Percentiles rank a stretch among this genome's conserved stretches.
Conservation (phyloP, 495 filamentous ascomycete species). For the Tuber magnatum region DNA sequence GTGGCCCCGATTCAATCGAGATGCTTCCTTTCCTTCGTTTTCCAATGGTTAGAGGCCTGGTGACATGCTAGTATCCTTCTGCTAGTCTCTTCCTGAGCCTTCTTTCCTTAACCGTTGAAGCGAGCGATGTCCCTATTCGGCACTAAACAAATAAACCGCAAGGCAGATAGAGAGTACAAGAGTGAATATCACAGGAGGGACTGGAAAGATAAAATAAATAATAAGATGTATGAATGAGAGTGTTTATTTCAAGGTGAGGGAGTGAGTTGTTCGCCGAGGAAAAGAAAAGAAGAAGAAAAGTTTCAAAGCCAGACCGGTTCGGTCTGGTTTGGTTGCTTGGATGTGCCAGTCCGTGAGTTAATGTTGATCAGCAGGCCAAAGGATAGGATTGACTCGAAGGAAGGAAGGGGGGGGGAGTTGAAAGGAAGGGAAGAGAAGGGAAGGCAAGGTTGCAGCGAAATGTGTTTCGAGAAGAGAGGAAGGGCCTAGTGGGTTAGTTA, state of each 20-base stretch:
- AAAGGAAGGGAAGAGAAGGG: not conserved
- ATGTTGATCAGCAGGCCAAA: not conserved
- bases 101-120: not conserved
- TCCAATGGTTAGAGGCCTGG: constrained; percentile 31
- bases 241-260: not conserved
- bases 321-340: not conserved
- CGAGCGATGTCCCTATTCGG: not conserved
- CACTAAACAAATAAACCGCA: not conserved
- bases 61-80: constrained; percentile 23
- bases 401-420: not conserved
- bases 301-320: not conserved
- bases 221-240: not conserved
- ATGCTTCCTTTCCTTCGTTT: constrained; percentile 6
- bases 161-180: not conserved
- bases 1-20: constrained; percentile 35
- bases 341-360: not conserved
- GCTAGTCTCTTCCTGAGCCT: not conserved
- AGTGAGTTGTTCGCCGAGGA: not conserved
- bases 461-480: not conserved
- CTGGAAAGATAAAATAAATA: not conserved
- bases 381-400: not conserved
- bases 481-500: not conserved
- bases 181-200: not conserved
- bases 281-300: constrained; percentile 15
- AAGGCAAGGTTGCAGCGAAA: constrained; percentile 1